phyloP scores from a whole-genome alignment of 805 yeast genomes.

The Spathaspora boniae region DNA sequence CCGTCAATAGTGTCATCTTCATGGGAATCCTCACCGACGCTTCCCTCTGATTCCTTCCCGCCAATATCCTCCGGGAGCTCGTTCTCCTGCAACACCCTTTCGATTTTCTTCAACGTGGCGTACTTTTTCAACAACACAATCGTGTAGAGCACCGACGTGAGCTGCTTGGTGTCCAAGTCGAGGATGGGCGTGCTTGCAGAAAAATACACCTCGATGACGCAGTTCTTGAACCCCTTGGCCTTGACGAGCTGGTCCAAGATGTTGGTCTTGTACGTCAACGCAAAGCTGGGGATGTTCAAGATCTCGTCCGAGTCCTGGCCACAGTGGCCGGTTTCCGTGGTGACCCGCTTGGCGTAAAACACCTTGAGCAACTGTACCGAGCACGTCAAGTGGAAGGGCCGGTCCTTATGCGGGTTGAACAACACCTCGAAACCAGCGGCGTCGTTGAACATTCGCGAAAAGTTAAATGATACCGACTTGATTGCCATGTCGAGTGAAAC shows the following conservation, averaged over 20 bases:
- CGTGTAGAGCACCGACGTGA: constrained; percentile 32
- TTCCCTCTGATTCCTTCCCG: constrained; percentile 4
- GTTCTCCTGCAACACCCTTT: neutral
- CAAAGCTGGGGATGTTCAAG: constrained; percentile 32
- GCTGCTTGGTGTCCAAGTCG: constrained; percentile 32
- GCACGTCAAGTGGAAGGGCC: constrained; percentile 31
- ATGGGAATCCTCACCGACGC: constrained; percentile 5
- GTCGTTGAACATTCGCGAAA: constrained; percentile 16
- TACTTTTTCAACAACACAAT: constrained; percentile 27
- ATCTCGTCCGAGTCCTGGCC: constrained; percentile 23
- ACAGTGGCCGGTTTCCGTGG: constrained; percentile 4
- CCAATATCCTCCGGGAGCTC: constrained; percentile 7
- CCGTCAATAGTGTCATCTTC: constrained; percentile 6
- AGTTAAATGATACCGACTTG: constrained; percentile 25
- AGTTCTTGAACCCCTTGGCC: constrained; percentile 35
- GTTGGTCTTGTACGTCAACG: constrained; percentile 34
- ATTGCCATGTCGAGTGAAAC: constrained; percentile 21
- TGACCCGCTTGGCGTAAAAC: constrained; percentile 14
- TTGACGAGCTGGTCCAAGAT: constrained; percentile 27
- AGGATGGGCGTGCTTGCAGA: constrained; percentile 37
- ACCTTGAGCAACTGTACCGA: constrained; percentile 31
- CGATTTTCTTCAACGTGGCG: constrained; percentile 17
- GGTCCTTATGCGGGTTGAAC: constrained; percentile 27
- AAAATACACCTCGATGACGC: constrained; percentile 34
- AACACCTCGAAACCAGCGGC: constrained; percentile 40